Conservation (phyloP, 441 rosid genomes). For the Theobroma grandiflorum region DNA sequence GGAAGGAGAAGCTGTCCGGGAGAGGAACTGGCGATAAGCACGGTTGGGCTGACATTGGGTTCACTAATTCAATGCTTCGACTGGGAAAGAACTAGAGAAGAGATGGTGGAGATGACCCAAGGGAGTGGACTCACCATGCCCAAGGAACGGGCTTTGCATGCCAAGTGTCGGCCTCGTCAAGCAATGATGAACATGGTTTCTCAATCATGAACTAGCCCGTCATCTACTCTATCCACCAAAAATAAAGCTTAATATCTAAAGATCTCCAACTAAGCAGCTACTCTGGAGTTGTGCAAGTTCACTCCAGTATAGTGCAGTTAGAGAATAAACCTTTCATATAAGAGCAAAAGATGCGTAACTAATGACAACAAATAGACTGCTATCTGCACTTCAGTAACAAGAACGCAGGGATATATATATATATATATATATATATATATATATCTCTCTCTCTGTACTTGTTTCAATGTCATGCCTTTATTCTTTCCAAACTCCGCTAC, state of each 20-base stretch:
- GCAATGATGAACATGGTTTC: conserved; percentile 36
- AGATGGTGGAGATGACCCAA: conserved; percentile 17
- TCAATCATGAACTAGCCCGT: background rate
- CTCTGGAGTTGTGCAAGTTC: too few relatives aligned
- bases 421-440: too few relatives aligned
- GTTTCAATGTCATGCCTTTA: too few relatives aligned
- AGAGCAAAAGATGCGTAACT: too few relatives aligned
- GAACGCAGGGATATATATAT: too few relatives aligned
- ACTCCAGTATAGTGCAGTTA: too few relatives aligned
- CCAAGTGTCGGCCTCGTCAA: conserved; percentile 41
- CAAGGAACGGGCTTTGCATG: conserved; percentile 25
- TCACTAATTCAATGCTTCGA: conserved; percentile 52
- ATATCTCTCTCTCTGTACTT: too few relatives aligned
- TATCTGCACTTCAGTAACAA: too few relatives aligned
- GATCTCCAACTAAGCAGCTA: too few relatives aligned
- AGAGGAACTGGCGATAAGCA: conserved; percentile 35
- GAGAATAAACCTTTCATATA: too few relatives aligned
- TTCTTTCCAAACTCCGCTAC: too few relatives aligned
- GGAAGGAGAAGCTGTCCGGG: conserved; percentile 53
- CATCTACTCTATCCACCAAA: background rate
- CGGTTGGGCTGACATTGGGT: conserved; percentile 40
- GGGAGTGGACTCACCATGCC: conserved; percentile 13
- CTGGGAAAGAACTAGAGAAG: conserved; percentile 6
- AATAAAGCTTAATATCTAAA: background rate
- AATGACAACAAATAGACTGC: too few relatives aligned